phyloP scores from a whole-genome alignment of 1,284 basidiomycete genomes.

The Porodaedalea pini region DNA sequence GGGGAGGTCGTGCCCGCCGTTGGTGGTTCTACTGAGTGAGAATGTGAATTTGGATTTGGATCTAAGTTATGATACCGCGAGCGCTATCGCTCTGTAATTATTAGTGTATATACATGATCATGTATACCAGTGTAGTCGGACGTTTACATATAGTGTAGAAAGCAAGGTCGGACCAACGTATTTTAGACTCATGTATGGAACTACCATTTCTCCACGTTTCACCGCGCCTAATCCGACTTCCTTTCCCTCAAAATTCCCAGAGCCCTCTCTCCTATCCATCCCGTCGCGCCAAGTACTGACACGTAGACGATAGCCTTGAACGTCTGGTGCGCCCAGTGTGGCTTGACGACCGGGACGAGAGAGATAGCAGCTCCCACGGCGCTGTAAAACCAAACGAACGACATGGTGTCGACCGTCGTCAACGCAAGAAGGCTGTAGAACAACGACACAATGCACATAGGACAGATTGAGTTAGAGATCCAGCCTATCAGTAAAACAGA shows the following conservation, averaged over 20 bases:
- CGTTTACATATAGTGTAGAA: too few relatives aligned
- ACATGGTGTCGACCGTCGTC: constrained; percentile 9
- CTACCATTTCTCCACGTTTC: too few relatives aligned
- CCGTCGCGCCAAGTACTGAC: constrained; percentile 16
- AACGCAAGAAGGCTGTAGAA: constrained; percentile 2
- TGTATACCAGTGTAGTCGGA: too few relatives aligned
- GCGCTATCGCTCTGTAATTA: too few relatives aligned
- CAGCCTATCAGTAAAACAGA: neutral
- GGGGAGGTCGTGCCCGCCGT: too few relatives aligned
- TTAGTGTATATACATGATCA: too few relatives aligned
- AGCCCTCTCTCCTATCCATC: constrained; percentile 19
- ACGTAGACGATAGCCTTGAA: constrained; percentile 21
- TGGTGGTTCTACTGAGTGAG: too few relatives aligned
- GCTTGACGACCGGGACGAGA: constrained; percentile 16
- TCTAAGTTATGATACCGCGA: too few relatives aligned
- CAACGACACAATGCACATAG: neutral
- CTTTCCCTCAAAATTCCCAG: neutral
- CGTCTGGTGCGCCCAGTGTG: constrained; percentile 13
- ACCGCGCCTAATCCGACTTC: too few relatives aligned
- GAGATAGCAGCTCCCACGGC: constrained; percentile 15
- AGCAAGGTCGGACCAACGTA: too few relatives aligned
- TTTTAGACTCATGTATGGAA: too few relatives aligned
- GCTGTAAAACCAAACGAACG: constrained; percentile 17
- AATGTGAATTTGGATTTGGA: too few relatives aligned
- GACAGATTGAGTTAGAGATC: neutral